phyloP scores from a whole-genome alignment of 306 rosid species.

The Luffa aegyptiaca region DNA sequence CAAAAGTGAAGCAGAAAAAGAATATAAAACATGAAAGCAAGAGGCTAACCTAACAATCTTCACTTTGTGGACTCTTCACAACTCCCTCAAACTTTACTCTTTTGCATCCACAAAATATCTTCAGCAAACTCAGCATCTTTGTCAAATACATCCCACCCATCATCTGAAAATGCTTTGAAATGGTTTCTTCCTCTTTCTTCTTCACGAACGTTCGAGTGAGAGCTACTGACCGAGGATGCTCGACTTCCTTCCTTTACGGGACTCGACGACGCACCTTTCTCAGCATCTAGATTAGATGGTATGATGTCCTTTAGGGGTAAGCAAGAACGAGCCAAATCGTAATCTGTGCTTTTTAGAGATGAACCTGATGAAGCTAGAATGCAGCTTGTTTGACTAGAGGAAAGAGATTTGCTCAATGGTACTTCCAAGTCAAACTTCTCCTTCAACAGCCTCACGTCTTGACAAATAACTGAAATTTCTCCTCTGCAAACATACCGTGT shows the following conservation, averaged over 20 bases:
- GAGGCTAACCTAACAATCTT: not conserved
- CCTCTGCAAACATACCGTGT: constrained; percentile 43
- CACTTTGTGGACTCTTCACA: not conserved
- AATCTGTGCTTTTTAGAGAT: constrained; percentile 21
- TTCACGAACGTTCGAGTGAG: constrained; percentile 10
- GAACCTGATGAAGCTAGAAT: constrained; percentile 48
- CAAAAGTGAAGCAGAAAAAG: not conserved
- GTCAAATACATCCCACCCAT: constrained; percentile 41
- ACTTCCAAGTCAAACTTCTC: constrained; percentile 75
- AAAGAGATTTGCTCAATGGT: constrained; percentile 76
- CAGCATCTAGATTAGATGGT: constrained; percentile 26
- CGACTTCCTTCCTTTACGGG: constrained; percentile 16
- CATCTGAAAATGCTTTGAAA: constrained; percentile 43
- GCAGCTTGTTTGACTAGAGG: constrained; percentile 82
- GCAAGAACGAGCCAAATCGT: constrained; percentile 16
- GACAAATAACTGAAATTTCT: constrained; percentile 73
- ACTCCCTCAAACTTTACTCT: not conserved
- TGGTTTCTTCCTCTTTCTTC: constrained; percentile 23
- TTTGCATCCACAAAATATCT: not conserved
- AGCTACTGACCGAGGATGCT: constrained; percentile 16
- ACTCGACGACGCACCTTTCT: constrained; percentile 24
- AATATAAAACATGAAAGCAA: not conserved
- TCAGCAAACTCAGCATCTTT: constrained; percentile 5
- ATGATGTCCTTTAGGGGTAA: constrained; percentile 14
- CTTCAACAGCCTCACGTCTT: constrained; percentile 62